Evolutionary conservation across 1,139 yeast genomes (phyloP).

Genomic region (Yamadazyma dendronema): DNA sequence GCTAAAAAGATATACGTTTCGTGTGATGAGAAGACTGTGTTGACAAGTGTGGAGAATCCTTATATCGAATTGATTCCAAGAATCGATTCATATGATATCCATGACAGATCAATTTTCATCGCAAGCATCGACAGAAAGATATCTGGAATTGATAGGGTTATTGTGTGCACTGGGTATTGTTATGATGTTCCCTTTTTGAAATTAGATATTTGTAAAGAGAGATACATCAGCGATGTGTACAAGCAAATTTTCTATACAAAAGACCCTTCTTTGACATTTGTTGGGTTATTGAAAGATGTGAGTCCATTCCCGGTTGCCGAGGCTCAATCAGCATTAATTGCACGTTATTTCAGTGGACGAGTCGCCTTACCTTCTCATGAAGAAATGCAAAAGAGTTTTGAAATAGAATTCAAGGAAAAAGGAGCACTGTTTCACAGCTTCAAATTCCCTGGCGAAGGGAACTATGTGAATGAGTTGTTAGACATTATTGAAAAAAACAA

Average conservation of each 20-base stretch:
- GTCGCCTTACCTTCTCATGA: conserved; percentile 30
- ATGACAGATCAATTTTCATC: conserved; percentile 25
- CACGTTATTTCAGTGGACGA: conserved; percentile 43
- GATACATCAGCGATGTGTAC: conserved; percentile 30
- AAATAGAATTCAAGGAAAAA: conserved; percentile 19
- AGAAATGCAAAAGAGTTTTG: conserved; percentile 27
- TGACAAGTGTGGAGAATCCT: conserved; percentile 28
- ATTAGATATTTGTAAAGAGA: conserved; percentile 14
- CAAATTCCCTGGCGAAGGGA: conserved; percentile 28
- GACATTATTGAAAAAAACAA: conserved; percentile 5
- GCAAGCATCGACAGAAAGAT: conserved; percentile 25
- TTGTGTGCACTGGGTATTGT: conserved; percentile 51
- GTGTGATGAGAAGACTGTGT: conserved; percentile 32
- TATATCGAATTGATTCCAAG: conserved; percentile 24
- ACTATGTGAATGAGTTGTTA: conserved; percentile 17
- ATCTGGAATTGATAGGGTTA: conserved; percentile 33
- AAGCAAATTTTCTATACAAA: conserved; percentile 44
- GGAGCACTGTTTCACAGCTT: conserved; percentile 31
- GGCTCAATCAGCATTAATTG: conserved; percentile 42
- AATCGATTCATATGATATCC: conserved; percentile 27
- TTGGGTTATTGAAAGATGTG: conserved; percentile 38
- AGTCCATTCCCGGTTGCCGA: conserved; percentile 51
- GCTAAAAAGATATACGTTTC: conserved; percentile 21
- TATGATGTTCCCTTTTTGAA: conserved; percentile 42
- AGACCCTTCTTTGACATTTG: conserved; percentile 43